phyloP scores from a whole-genome alignment of 306 rosid genomes.

The Corylus avellana region DNA sequence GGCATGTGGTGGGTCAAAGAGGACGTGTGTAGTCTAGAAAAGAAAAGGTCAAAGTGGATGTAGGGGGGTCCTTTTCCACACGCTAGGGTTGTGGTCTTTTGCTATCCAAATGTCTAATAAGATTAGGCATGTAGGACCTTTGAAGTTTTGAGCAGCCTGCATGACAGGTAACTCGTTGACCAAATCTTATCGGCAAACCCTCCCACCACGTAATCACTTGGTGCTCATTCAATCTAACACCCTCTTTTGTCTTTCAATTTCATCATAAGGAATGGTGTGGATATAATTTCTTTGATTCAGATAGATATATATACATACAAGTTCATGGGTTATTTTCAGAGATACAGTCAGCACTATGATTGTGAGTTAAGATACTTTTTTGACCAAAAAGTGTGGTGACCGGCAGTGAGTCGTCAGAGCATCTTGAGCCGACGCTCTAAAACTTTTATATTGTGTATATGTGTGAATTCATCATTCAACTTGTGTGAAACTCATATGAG shows the following conservation, averaged over 20 bases:
- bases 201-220: constrained; percentile 36
- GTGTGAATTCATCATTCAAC: too few species aligned
- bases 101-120: constrained; percentile 30
- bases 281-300: not conserved
- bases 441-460: too few species aligned
- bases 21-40: not conserved
- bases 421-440: too few species aligned
- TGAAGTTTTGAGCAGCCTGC: constrained; percentile 12
- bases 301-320: too few species aligned
- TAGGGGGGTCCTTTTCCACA: constrained; percentile 14
- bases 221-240: constrained; percentile 24
- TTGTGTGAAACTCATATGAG: too few species aligned
- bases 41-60: constrained; percentile 14
- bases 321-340: not conserved
- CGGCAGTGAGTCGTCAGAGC: too few species aligned
- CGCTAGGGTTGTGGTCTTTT: constrained; percentile 17
- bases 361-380: too few species aligned
- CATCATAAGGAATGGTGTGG: constrained; percentile 26
- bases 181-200: constrained; percentile 43
- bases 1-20: constrained; percentile 15
- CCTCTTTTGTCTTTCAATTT: not conserved
- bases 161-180: constrained; percentile 46
- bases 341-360: too few species aligned
- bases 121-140: constrained; percentile 39
- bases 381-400: too few species aligned